phyloP scores from a whole-genome alignment of 441 rosid species.

The Kokia cookei region DNA sequence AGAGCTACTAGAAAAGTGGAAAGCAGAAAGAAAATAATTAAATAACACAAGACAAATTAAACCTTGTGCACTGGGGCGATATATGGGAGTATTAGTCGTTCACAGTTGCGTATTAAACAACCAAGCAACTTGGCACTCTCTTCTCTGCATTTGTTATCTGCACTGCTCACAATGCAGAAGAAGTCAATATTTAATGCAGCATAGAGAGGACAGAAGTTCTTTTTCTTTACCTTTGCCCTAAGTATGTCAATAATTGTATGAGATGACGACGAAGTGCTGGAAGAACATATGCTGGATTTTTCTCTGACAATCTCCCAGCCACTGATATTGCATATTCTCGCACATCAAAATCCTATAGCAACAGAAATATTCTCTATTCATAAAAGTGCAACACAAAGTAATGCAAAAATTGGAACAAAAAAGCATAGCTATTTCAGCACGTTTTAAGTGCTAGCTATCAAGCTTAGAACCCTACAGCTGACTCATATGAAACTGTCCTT shows the following conservation, averaged over 20 bases:
- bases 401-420: not conserved
- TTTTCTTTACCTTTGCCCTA: constrained; percentile 78
- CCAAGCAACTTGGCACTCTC: constrained; percentile 99
- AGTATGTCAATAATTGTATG: constrained; percentile 93
- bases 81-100: constrained; percentile 87
- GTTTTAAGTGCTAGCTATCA: not conserved
- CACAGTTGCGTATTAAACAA: constrained; percentile 97
- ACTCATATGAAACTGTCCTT: not conserved
- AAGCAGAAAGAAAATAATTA: constrained; percentile 14
- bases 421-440: constrained; percentile 1
- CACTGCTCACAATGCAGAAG: constrained; percentile 72
- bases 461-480: not conserved
- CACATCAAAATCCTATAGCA: constrained; percentile 88
- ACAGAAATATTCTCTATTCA: constrained; percentile 12
- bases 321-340: constrained; percentile 96
- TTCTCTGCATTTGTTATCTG: constrained; percentile 97
- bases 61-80: constrained; percentile 99
- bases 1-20: not conserved
- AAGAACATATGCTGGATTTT: constrained; percentile 99
- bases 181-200: constrained; percentile 24
- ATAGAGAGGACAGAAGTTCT: constrained; percentile 2
- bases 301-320: constrained; percentile 96
- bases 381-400: not conserved
- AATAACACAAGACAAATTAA: constrained; percentile 21
- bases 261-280: constrained; percentile 99